Base-by-base conservation (phyloP, 2,329 filamentous ascomycete genomes). In the Fusarium sp. region DNA sequence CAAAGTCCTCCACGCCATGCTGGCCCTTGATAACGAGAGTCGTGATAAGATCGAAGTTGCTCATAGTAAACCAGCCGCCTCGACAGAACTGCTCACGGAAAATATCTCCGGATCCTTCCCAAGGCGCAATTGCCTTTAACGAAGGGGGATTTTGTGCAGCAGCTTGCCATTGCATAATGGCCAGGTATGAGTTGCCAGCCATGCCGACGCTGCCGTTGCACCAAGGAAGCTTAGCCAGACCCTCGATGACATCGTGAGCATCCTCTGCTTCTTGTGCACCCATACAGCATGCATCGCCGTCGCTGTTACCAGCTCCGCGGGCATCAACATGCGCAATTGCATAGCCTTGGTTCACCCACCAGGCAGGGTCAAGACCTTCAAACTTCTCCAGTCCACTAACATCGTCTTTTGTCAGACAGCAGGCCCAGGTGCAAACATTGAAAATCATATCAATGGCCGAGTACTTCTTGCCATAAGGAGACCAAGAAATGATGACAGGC, bases 121-220 rank as follows among this genome's bases (percentile, higher is more conserved):
- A 71, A 6, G 71, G 70, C 0, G 71, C 71, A 14, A 73, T 73
- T 0, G 65, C 66, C 29, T 71, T 73, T 2, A 73, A 25, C 2
- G 66, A 71, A 25, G 71, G 71, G 15, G 70, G 71, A 1, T 71
- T 71, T 10, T 71, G 62, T 0, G 71, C 66, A 14, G 71, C 71
- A 25, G 62, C 58, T 3, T 68, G 65, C 70, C 71, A 77, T 44
- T 77, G 76, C 31, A 69, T 68, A 0, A 78, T 78, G 0, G 76
- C 76, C 5, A 78, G 27, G 0, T 71, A 77, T 3, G 78, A 80
- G 55, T 80, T 81, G 0, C 80, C 79, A 6, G 76, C 76, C 72
- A 81, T 76, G 3, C 78, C 79, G 4, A 79, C 68, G 9, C 69
- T 80, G 8, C 79, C 79, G 17, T 77, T 79, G 25, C 77, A 79